Evolutionary conservation across 176 grass and related monocot species (phyloP).

Genomic region (Musa acuminata): DNA sequence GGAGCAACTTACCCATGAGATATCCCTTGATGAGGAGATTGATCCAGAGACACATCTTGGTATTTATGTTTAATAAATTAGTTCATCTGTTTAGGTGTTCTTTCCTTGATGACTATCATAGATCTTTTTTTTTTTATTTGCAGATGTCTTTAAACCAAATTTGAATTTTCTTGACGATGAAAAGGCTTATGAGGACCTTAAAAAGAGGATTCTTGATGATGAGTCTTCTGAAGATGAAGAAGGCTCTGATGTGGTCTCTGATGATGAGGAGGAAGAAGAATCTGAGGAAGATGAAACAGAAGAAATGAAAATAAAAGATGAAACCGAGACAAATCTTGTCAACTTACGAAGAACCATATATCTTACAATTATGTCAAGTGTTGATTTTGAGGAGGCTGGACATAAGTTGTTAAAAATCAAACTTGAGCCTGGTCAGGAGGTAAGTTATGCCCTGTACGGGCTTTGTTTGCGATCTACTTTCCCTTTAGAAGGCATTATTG

Average conservation of each 20-base stretch:
- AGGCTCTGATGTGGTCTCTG: conserved; percentile 56
- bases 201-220: conserved; percentile 63
- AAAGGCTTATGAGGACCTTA: conserved; percentile 82
- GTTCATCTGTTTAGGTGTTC: neutral
- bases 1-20: conserved; percentile 91
- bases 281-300: conserved; percentile 62
- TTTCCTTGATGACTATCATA: neutral
- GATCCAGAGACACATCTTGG: conserved; percentile 83
- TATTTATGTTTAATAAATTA: conserved; percentile 8
- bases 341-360: conserved; percentile 95
- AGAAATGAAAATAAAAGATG: conserved; percentile 81
- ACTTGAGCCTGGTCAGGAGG: conserved; percentile 96
- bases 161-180: conserved; percentile 77
- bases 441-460: conserved; percentile 24
- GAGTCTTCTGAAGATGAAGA: conserved; percentile 79
- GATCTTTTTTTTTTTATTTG: conserved; percentile 14
- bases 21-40: conserved; percentile 73
- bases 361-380: conserved; percentile 96
- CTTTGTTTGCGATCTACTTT: neutral
- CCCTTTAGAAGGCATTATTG: neutral
- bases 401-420: conserved; percentile 97
- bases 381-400: conserved; percentile 99
- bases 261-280: conserved; percentile 57
- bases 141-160: conserved; percentile 90
- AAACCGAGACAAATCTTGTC: conserved; percentile 83